A percentile compares a stretch with the other conserved stretches of the same genome.
Conservation (phyloP, 2,329 filamentous ascomycete species). For the Paecilomyces formosus region DNA sequence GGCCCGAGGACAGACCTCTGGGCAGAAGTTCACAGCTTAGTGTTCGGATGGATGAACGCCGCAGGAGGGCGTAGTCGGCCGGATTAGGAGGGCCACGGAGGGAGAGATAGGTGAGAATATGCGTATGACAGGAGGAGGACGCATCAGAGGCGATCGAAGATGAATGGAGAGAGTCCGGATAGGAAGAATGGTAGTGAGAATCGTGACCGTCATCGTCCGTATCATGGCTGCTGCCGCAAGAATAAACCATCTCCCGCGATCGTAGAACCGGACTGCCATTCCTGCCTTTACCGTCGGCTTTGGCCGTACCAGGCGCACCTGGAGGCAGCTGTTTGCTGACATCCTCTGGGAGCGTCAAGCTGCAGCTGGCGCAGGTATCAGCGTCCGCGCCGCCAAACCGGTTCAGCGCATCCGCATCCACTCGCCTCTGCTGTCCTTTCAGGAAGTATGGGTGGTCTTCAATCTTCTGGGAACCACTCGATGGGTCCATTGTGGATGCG, state of each 20-base stretch:
- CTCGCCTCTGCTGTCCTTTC: constrained; percentile 23
- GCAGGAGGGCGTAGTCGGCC: constrained; percentile 46
- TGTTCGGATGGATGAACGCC: constrained; percentile 51
- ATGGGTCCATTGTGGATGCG: constrained; percentile 12
- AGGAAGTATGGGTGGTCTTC: constrained; percentile 48
- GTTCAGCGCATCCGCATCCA: constrained; percentile 40
- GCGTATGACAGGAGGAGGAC: constrained; percentile 44
- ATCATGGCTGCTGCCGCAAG: constrained; percentile 38
- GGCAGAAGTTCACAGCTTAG: constrained; percentile 51
- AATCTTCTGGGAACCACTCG: constrained; percentile 22
- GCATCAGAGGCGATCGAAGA: constrained; percentile 35
- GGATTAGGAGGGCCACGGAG: constrained; percentile 49
- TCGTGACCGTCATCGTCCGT: constrained; percentile 27
- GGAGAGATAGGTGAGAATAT: constrained; percentile 52
- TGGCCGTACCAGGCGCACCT: constrained; percentile 45
- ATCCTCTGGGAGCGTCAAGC: constrained; percentile 47
- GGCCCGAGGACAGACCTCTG: constrained; percentile 48
- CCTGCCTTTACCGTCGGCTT: constrained; percentile 40
- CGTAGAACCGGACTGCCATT: constrained; percentile 50
- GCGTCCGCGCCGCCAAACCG: constrained; percentile 37
- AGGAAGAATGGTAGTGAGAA: constrained; percentile 28
- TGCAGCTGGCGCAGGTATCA: constrained; percentile 52
- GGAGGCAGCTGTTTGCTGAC: constrained; percentile 47
- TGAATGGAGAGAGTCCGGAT: constrained; percentile 30
- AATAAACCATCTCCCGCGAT: constrained; percentile 46